A percentile compares a stretch with the other conserved stretches of the same genome.
Conservation (phyloP, 345 rosid genomes). For the Durio zibethinus region DNA sequence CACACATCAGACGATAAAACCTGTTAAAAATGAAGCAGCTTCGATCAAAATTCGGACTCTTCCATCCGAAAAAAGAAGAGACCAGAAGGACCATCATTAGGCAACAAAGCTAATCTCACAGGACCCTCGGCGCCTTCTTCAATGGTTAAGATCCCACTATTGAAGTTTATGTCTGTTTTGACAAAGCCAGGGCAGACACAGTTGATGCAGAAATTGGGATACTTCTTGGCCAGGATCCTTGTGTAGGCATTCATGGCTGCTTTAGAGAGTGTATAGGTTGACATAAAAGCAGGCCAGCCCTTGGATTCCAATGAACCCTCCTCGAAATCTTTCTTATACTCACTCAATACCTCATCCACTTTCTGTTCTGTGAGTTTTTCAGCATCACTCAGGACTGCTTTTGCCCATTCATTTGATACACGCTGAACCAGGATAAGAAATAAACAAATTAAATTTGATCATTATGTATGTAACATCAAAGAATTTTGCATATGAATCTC, state of each 20-base stretch:
- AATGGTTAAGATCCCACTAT: background rate
- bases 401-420: slow-evolving; percentile 30
- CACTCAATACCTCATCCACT: slow-evolving; percentile 27
- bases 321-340: slow-evolving; percentile 28
- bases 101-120: slow-evolving; percentile 21
- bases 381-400: slow-evolving; percentile 16
- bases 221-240: slow-evolving; percentile 22
- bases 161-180: slow-evolving; percentile 26
- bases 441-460: background rate
- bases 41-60: slow-evolving; percentile 10
- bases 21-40: background rate
- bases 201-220: slow-evolving; percentile 22
- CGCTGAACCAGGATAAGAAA: slow-evolving; percentile 7
- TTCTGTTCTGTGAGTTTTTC: slow-evolving; percentile 32
- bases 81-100: slow-evolving; percentile 28
- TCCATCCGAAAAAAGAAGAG: slow-evolving; percentile 20
- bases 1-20: background rate
- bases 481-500: no score
- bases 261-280: slow-evolving; percentile 31
- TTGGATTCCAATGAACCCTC: slow-evolving; percentile 25
- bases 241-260: slow-evolving; percentile 34
- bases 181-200: slow-evolving; percentile 32
- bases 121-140: slow-evolving; percentile 7
- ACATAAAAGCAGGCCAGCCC: slow-evolving; percentile 22
- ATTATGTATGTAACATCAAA: background rate